A percentile compares a stretch with the other conserved stretches of the same genome.
Evolutionary conservation across 2,329 filamentous ascomycete genomes (phyloP).

Genomic region (Aspergillus pseudoglaucus): DNA sequence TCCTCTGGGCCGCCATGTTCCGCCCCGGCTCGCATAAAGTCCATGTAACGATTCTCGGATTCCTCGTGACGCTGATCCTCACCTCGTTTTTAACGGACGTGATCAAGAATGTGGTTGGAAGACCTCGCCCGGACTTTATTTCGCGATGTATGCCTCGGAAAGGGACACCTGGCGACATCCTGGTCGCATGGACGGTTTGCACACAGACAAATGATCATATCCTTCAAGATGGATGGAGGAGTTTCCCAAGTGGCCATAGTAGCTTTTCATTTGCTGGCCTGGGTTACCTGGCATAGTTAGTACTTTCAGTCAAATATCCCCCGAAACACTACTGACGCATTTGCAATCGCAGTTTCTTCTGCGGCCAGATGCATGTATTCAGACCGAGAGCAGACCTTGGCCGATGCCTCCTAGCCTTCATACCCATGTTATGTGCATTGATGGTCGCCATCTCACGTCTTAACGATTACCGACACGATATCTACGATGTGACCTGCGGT

Average conservation of each 20-base stretch:
- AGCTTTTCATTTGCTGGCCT: constrained; percentile 57
- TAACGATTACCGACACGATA: constrained; percentile 59
- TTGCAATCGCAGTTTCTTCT: constrained; percentile 32
- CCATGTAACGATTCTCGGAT: constrained; percentile 76
- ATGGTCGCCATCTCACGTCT: constrained; percentile 57
- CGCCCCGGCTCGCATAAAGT: constrained; percentile 67
- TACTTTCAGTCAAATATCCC: background rate
- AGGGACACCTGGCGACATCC: constrained; percentile 48
- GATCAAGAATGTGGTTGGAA: constrained; percentile 80
- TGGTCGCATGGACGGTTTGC: constrained; percentile 46
- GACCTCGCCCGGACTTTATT: constrained; percentile 79
- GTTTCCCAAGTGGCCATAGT: constrained; percentile 58
- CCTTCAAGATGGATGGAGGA: constrained; percentile 59
- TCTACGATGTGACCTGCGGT: constrained; percentile 55
- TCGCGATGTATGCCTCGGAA: constrained; percentile 71
- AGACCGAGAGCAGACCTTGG: constrained; percentile 53
- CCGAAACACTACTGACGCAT: background rate
- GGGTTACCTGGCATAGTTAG: constrained; percentile 50
- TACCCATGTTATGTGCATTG: constrained; percentile 51
- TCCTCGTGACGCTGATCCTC: constrained; percentile 69
- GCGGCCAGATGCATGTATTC: constrained; percentile 54
- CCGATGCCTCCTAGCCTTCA: constrained; percentile 48
- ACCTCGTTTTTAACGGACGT: constrained; percentile 80
- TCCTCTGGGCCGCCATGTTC: constrained; percentile 57
- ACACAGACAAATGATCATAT: constrained; percentile 48